Conservation (phyloP, 2,329 filamentous ascomycete genomes). For the Aspergillus niger region DNA sequence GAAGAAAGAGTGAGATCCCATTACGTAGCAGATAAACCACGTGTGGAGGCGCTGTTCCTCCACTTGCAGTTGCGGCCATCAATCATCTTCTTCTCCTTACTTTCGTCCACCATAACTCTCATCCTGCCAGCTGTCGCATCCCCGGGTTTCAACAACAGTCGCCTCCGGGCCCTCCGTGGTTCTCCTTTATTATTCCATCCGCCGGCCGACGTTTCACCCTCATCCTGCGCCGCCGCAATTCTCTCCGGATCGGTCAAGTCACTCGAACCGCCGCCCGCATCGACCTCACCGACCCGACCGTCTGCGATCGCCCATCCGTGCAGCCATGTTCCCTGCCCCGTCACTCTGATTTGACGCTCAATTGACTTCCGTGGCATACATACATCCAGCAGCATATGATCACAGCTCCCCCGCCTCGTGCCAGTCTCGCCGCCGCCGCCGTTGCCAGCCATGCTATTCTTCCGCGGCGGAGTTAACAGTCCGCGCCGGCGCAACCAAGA, state of each 20-base stretch:
- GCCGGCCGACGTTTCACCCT: not conserved
- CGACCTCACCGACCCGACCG: slow-evolving; percentile 1
- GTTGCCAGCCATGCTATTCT: slow-evolving; percentile 34
- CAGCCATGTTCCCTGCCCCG: slow-evolving; percentile 8
- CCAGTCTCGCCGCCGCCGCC: slow-evolving; percentile 2
- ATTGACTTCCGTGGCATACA: not conserved
- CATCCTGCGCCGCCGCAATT: not conserved
- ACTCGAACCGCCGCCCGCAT: not conserved
- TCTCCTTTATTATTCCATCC: not conserved
- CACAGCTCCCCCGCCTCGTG: not conserved
- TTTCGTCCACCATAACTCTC: not conserved
- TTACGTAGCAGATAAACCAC: not conserved
- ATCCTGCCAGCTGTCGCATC: slow-evolving; percentile 4
- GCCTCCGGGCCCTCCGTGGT: not conserved
- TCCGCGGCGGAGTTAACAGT: slow-evolving; percentile 35
- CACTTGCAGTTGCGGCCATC: not conserved
- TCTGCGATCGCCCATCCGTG: slow-evolving; percentile 4
- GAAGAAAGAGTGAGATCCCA: not conserved
- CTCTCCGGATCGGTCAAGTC: not conserved
- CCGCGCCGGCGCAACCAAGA: slow-evolving; percentile 38
- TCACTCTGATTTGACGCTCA: slow-evolving; percentile 1
- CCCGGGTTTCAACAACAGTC: not conserved
- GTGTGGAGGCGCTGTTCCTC: not conserved
- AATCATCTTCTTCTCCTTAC: not conserved
- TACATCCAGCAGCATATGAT: not conserved